Evolutionary conservation across 805 yeast genomes (phyloP), one percentile per base, ranked within the genome.

Genomic region (Starmerella vitae): DNA sequence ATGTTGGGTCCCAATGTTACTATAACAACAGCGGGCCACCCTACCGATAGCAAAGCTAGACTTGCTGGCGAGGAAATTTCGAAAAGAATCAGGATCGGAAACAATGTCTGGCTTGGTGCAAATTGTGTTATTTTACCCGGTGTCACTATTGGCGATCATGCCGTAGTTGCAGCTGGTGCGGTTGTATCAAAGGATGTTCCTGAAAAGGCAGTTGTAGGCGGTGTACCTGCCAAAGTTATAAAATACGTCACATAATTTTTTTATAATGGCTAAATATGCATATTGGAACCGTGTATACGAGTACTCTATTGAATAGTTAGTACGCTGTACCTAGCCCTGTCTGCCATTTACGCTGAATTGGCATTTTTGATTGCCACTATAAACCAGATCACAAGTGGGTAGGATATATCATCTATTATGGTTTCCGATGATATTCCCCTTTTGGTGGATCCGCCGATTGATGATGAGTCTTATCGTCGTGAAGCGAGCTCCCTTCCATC

Each of bases 91-190:
- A 61, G 54, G 2, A 72, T 79, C 26, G 83, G 78, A 2, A 66
- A 73, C 53, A 68, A 71, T 44, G 80, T 75, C 7, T 78, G 86
- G 88, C 60, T 78, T 30, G 82, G 81, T 13, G 64, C 75, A 1
- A 63, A 65, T 30, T 72, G 61, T 13, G 60, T 62, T 1, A 65
- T 79, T 7, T 56, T 77, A 36, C 79, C 81, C 2, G 86, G 85
- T 7, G 76, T 75, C 9, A 71, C 68, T 1, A 65, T 78, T 33
- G 86, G 85, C 12, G 70, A 72, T 36, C 69, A 71, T 8, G 65
- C 67, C 3, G 72, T 74, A 1, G 63, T 78, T 31, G 86, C 77
- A 2, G 82, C 85, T 3, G 83, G 82, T 3, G 60, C 77, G 6
- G 75, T 76, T 3, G 83, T 79, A 18, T 66, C 68, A 15, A 70